A percentile compares a stretch with the other conserved stretches of the same genome.
Evolutionary conservation across 257 asterid species (phyloP).

Genomic region (Jasminum sambac): DNA sequence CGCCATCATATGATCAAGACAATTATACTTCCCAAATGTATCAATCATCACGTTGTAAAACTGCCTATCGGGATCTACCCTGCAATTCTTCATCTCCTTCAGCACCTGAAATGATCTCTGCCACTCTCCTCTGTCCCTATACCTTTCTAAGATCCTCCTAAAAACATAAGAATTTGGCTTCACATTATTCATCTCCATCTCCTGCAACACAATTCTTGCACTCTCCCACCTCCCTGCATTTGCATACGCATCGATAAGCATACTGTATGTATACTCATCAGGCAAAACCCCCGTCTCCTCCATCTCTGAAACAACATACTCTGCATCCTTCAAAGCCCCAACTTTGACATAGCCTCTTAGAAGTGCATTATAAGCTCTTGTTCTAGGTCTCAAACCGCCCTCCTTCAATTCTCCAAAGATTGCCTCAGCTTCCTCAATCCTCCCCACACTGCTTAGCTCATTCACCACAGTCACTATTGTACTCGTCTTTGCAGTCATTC

Average conservation of each 20-base stretch:
- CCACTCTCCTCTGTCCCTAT: constrained; percentile 96
- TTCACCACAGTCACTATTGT: constrained; percentile 59
- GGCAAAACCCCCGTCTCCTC: constrained; percentile 75
- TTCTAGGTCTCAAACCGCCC: constrained; percentile 79
- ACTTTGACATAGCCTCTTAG: constrained; percentile 79
- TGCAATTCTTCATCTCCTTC: constrained; percentile 80
- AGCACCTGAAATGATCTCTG: constrained; percentile 91
- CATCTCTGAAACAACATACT: constrained; percentile 80
- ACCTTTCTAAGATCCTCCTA: constrained; percentile 73
- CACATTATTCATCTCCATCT: constrained; percentile 75
- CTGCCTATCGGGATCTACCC: constrained; percentile 76
- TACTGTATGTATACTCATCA: constrained; percentile 76
- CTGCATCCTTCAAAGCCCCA: constrained; percentile 83
- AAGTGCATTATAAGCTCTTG: constrained; percentile 89
- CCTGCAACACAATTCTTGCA: constrained; percentile 81
- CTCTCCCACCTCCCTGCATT: constrained; percentile 98
- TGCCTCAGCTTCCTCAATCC: constrained; percentile 93
- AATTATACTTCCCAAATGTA: constrained; percentile 85
- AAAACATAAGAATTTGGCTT: constrained; percentile 74
- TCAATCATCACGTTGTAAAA: constrained; percentile 92
- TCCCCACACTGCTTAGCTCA: constrained; percentile 71
- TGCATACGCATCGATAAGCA: constrained; percentile 93
- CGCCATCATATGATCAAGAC: constrained; percentile 85
- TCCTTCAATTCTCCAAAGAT: constrained; percentile 88
- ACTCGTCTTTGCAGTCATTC: constrained; percentile 71